Evolutionary conservation across 2,329 filamentous ascomycete species (phyloP).

Genomic region (Fusarium oxysporum): DNA sequence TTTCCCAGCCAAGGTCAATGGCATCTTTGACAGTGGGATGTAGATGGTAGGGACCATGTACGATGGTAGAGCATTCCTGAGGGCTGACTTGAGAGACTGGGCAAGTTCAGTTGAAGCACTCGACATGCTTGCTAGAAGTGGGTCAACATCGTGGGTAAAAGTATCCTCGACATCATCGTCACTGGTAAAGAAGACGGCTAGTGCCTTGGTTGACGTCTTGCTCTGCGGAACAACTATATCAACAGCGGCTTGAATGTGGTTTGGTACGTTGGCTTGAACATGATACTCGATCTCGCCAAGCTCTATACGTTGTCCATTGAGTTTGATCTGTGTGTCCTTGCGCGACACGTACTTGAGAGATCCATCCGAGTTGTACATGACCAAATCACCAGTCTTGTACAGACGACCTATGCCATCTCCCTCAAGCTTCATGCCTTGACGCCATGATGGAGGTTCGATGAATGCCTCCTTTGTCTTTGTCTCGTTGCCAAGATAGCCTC

Average conservation of each 20-base stretch:
- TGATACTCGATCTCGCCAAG: slow-evolving; percentile 59
- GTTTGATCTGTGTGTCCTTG: slow-evolving; percentile 70
- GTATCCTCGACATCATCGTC: background rate
- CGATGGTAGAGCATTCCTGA: slow-evolving; percentile 14
- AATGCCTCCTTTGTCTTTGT: slow-evolving; percentile 25
- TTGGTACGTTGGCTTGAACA: slow-evolving; percentile 54
- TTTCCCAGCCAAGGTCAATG: slow-evolving; percentile 57
- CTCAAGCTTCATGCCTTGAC: slow-evolving; percentile 31
- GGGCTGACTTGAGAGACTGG: slow-evolving; percentile 23
- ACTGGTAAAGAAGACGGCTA: slow-evolving; percentile 37
- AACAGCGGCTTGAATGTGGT: slow-evolving; percentile 55
- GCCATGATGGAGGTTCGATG: slow-evolving; percentile 59
- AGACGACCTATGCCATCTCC: slow-evolving; percentile 23
- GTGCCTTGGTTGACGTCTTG: slow-evolving; percentile 28
- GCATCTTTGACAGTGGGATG: slow-evolving; percentile 55
- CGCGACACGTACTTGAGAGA: slow-evolving; percentile 60
- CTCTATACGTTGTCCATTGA: slow-evolving; percentile 69
- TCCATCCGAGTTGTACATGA: slow-evolving; percentile 55
- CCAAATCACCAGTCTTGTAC: slow-evolving; percentile 64
- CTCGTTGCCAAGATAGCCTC: slow-evolving; percentile 26
- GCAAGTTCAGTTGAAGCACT: background rate
- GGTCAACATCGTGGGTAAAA: background rate
- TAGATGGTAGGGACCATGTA: slow-evolving; percentile 59
- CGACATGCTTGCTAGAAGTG: slow-evolving; percentile 21
- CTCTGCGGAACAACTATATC: slow-evolving; percentile 59